Conservation (phyloP, 1,284 basidiomycete species). For the Mycena sp. region DNA sequence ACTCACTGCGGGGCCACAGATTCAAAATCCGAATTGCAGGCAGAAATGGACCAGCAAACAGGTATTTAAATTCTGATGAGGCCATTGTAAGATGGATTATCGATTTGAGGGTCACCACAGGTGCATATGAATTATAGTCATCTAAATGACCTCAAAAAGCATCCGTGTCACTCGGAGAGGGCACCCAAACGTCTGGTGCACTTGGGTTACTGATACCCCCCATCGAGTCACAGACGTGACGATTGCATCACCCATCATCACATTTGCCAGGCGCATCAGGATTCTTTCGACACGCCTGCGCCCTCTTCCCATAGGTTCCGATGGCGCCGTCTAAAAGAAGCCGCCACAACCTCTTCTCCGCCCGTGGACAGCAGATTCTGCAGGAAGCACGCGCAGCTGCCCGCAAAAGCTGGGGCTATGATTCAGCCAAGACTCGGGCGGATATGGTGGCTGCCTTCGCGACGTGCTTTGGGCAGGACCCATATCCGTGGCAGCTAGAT, state of each 20-base stretch:
- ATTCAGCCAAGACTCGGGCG: slow-evolving; percentile 3
- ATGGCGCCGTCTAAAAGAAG: background rate
- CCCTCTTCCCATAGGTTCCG: too few relatives aligned
- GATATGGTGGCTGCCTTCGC: slow-evolving; percentile 1
- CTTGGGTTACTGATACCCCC: too few relatives aligned
- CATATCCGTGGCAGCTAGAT: background rate
- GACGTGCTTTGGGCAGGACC: background rate
- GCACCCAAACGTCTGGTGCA: background rate
- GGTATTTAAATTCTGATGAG: too few relatives aligned
- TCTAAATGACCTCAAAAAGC: too few relatives aligned
- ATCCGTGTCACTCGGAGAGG: too few relatives aligned
- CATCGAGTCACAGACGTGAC: too few relatives aligned
- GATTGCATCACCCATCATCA: background rate
- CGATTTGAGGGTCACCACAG: too few relatives aligned
- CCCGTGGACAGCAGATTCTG: background rate
- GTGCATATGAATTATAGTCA: too few relatives aligned
- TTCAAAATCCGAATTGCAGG: too few relatives aligned
- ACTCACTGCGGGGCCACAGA: too few relatives aligned
- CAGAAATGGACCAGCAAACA: too few relatives aligned
- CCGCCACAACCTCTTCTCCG: background rate
- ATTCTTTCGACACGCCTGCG: background rate
- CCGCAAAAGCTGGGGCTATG: background rate
- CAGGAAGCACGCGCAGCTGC: background rate
- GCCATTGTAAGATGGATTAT: too few relatives aligned
- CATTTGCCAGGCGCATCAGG: background rate